These are phyloP conservation scores for Nepenthes mirabilis DNA, from an alignment of 148 eudicot species.

Conservation along the genomic window DNA sequence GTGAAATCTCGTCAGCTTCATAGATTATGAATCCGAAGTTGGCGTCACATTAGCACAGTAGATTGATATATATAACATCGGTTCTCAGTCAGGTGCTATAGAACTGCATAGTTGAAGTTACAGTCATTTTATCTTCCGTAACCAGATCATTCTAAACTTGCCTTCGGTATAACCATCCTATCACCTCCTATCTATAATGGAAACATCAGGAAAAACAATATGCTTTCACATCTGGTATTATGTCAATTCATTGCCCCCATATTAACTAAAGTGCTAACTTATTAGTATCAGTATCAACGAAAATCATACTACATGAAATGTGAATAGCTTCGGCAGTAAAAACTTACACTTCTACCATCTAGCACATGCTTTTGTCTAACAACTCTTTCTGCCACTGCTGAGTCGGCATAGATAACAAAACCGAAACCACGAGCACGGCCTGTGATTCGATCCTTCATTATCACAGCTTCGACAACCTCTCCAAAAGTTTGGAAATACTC, in stretches of 20 bases:
- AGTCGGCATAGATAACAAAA: conserved; percentile 28
- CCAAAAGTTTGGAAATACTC: conserved; percentile 29
- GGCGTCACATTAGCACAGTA: too few species aligned
- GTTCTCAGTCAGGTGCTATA: too few species aligned
- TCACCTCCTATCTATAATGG: too few species aligned
- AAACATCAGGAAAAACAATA: too few species aligned
- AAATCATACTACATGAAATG: background rate
- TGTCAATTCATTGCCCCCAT: background rate
- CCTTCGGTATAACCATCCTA: too few species aligned
- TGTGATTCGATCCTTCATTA: conserved; percentile 34
- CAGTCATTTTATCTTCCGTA: too few species aligned
- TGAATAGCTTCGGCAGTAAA: background rate
- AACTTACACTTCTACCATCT: conserved; percentile 31
- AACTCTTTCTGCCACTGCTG: conserved; percentile 30
- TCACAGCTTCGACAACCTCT: conserved; percentile 34
- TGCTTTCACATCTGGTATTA: background rate
- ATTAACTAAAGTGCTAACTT: background rate
- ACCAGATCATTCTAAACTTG: too few species aligned
- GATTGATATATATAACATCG: too few species aligned
- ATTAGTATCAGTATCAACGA: background rate
- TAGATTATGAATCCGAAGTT: too few species aligned
- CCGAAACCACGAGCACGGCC: conserved; percentile 46
- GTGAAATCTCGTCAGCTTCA: too few species aligned
- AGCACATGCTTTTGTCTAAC: conserved; percentile 27
- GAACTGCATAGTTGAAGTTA: too few species aligned